Evolutionary conservation across 2,329 filamentous ascomycete species (phyloP).

Genomic region (Coniochaeta prunicola): DNA sequence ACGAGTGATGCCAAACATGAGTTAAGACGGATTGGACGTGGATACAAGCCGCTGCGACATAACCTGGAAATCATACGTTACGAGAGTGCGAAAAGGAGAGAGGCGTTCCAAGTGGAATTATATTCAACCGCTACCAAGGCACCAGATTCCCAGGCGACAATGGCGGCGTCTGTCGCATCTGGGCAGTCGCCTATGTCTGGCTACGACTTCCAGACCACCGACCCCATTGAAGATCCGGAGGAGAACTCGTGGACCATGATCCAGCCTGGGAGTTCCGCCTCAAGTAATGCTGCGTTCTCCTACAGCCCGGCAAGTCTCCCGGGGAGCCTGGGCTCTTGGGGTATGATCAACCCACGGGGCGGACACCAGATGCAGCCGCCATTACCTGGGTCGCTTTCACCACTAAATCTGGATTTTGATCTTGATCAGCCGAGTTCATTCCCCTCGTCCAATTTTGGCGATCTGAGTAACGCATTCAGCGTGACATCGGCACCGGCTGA

Average conservation of each 20-base stretch:
- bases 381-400: constrained; percentile 27
- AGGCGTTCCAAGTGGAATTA: neutral
- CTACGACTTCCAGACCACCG: constrained; percentile 27
- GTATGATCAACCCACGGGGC: constrained; percentile 32
- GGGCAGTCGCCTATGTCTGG: constrained; percentile 30
- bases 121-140: neutral
- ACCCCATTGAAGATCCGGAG: constrained; percentile 30
- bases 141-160: neutral
- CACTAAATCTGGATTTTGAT: constrained; percentile 33
- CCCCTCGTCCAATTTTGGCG: constrained; percentile 14
- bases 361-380: constrained; percentile 20
- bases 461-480: constrained; percentile 15
- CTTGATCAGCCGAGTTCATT: constrained; percentile 28
- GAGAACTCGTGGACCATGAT: constrained; percentile 37
- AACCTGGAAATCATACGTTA: neutral
- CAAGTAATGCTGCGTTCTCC: constrained; percentile 35
- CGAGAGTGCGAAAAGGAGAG: neutral
- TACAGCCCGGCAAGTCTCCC: constrained; percentile 37
- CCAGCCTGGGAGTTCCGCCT: constrained; percentile 25
- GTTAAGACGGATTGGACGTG: constrained; percentile 1
- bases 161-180: constrained; percentile 28
- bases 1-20: neutral
- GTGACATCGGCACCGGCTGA: constrained; percentile 16
- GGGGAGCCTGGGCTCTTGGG: constrained; percentile 43
- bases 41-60: neutral